phyloP scores from a whole-genome alignment of 352 stramenopile species.

The Globisporangium paddicum region DNA sequence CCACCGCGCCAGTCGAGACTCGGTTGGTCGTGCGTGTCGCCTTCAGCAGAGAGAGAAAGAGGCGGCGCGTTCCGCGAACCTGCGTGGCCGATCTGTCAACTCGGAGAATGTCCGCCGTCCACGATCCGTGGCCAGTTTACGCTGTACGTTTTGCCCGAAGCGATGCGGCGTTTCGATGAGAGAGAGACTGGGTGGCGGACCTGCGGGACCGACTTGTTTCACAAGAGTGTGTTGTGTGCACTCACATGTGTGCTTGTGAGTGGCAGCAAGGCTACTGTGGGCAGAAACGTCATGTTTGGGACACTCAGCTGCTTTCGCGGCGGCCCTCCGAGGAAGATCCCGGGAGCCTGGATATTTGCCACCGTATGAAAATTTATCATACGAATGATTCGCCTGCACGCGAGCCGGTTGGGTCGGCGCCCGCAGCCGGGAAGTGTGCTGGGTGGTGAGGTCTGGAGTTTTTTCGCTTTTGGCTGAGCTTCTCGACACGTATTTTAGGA shows the following conservation, averaged over 20 bases:
- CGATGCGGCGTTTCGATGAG: constrained; percentile 7
- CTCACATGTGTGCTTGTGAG: background rate
- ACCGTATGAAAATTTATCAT: background rate
- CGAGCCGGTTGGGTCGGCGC: background rate
- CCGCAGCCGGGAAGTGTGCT: background rate
- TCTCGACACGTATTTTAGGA: background rate
- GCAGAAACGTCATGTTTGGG: constrained; percentile 1
- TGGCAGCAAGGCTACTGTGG: background rate
- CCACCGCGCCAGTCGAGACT: background rate
- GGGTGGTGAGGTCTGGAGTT: no score
- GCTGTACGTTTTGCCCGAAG: background rate
- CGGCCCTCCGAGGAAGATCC: no score
- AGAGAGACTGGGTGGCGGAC: background rate
- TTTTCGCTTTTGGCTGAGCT: no score
- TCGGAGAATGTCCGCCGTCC: background rate
- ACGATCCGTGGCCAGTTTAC: background rate
- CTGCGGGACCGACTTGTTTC: background rate
- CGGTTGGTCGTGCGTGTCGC: no score
- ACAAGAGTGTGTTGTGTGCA: background rate
- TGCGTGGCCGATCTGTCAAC: constrained; percentile 10
- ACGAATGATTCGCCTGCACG: background rate
- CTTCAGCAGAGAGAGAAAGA: background rate
- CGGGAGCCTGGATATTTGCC: background rate
- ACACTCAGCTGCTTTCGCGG: background rate
- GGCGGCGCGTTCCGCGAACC: constrained; percentile 1